Conservation (phyloP, 1,284 basidiomycete genomes). For the Boletus calvinii region DNA sequence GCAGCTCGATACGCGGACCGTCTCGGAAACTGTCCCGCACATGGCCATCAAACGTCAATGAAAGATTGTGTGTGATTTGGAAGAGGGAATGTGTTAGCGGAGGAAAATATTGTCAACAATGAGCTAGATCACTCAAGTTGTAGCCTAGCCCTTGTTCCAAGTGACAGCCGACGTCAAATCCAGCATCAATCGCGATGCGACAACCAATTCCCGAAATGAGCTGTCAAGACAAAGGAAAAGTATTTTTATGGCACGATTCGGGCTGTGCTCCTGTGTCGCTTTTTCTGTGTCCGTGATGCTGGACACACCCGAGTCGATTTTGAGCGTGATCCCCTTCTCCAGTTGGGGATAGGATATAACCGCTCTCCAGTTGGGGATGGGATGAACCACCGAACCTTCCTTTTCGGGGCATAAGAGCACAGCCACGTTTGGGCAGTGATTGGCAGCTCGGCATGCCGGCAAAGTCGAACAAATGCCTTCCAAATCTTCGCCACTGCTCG, state of each 20-base stretch:
- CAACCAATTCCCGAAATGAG: constrained; percentile 23
- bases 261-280: not conserved
- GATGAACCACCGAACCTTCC: constrained; percentile 33
- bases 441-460: constrained; percentile 30
- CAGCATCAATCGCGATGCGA: constrained; percentile 10
- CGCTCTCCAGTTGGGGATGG: not conserved
- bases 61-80: constrained; percentile 14
- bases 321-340: not conserved
- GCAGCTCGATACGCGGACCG: constrained; percentile 23
- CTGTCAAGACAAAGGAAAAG: constrained; percentile 16
- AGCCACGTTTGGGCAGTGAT: constrained; percentile 21
- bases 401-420: constrained; percentile 21
- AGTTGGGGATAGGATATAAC: no score
- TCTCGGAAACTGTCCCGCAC: constrained; percentile 22
- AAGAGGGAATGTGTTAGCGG: constrained; percentile 7
- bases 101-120: constrained; percentile 24
- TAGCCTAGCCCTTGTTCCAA: constrained; percentile 8
- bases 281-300: not conserved
- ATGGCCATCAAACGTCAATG: constrained; percentile 33
- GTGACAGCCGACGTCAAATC: constrained; percentile 28
- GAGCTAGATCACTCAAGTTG: constrained; percentile 24
- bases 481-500: constrained; percentile 53
- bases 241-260: not conserved
- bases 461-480: constrained; percentile 43
- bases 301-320: not conserved